phyloP scores from a whole-genome alignment of 768 basidiomycete genomes.

The Asterophora lycoperdoides region DNA sequence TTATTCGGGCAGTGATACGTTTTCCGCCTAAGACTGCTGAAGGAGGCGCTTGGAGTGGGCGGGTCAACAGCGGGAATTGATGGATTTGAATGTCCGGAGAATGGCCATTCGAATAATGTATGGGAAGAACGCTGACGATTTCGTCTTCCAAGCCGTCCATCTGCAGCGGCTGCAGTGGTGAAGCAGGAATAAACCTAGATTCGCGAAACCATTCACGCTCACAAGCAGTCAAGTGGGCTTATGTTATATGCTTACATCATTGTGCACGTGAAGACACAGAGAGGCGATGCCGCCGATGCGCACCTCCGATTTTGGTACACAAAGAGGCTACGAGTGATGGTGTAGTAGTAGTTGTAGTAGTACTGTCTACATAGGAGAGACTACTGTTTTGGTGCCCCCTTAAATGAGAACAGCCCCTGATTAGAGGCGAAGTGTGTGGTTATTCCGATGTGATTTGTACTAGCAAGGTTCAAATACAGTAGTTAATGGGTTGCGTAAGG shows the following conservation, averaged over 20 bases:
- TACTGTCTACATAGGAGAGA: too few relatives aligned
- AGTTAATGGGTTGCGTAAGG: not conserved
- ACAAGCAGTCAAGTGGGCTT: too few relatives aligned
- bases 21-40: conserved; percentile 71
- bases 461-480: not conserved
- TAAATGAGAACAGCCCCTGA: too few relatives aligned
- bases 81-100: conserved; percentile 68
- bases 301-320: too few relatives aligned
- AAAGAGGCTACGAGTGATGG: too few relatives aligned
- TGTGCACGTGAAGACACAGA: too few relatives aligned
- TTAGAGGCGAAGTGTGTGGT: too few relatives aligned
- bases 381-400: too few relatives aligned
- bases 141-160: conserved; percentile 47
- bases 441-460: not conserved
- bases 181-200: not conserved
- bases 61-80: conserved; percentile 73
- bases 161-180: not conserved
- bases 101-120: conserved; percentile 64
- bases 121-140: conserved; percentile 62
- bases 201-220: too few relatives aligned
- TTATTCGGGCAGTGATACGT: conserved; percentile 68
- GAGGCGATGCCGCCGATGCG: too few relatives aligned
- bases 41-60: conserved; percentile 73
- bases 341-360: too few relatives aligned
- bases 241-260: too few relatives aligned